Conservation (phyloP, 106 monocot species). For the Acanthochlamys bracteata region DNA sequence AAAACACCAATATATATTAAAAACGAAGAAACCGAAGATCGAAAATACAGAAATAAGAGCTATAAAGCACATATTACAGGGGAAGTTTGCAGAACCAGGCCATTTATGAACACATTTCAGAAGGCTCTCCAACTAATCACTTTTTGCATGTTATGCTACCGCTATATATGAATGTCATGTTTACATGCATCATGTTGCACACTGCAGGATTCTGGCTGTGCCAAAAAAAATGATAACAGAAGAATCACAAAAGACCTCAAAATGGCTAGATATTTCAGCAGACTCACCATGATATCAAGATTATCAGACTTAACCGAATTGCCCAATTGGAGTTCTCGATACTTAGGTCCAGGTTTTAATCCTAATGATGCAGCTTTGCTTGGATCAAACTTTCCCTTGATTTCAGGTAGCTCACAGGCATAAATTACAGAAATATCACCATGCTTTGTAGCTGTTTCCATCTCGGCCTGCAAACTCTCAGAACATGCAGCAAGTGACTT, state of each 20-base stretch:
- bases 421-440: constrained; percentile 86
- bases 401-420: constrained; percentile 88
- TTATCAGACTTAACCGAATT: constrained; percentile 83
- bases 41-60: neutral
- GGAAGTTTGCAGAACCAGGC: too few species aligned
- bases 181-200: too few species aligned
- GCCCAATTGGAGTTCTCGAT: constrained; percentile 89
- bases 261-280: neutral
- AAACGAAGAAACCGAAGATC: neutral
- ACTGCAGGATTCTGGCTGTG: too few species aligned
- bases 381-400: constrained; percentile 93
- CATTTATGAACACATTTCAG: too few species aligned
- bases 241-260: neutral
- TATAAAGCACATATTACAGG: neutral
- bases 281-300: constrained; percentile 49
- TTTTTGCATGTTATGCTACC: too few species aligned
- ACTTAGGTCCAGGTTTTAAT: constrained; percentile 87
- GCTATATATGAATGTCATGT: too few species aligned
- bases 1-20: too few species aligned
- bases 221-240: too few species aligned
- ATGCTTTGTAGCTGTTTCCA: constrained; percentile 37
- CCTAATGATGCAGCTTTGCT: constrained; percentile 75
- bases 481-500: neutral
- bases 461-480: constrained; percentile 7
- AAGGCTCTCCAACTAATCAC: too few species aligned